Evolutionary conservation across 768 basidiomycete species (phyloP).

Genomic region (Pulveroboletus sp.): DNA sequence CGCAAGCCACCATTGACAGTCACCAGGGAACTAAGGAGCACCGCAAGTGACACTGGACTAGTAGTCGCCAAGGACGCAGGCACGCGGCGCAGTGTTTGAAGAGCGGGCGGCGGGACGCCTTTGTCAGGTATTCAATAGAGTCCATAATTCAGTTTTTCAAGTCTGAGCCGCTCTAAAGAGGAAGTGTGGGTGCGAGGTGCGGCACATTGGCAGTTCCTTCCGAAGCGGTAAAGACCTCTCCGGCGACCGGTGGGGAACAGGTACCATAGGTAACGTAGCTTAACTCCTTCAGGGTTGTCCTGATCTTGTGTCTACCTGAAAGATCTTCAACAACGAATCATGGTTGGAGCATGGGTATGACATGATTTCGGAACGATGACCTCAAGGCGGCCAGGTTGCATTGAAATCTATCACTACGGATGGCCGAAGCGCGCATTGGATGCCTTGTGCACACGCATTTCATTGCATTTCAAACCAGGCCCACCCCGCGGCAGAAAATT

Average conservation of each 20-base stretch:
- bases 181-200: not conserved
- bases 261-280: constrained; percentile 21
- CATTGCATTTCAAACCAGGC: not conserved
- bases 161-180: not conserved
- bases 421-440: constrained; percentile 3
- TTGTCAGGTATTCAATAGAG: not conserved
- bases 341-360: constrained; percentile 1
- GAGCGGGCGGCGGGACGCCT: not conserved
- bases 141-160: not conserved
- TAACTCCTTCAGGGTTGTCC: constrained; percentile 34
- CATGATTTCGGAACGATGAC: constrained; percentile 7
- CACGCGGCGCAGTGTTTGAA: constrained; percentile 1
- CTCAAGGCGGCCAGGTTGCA: constrained; percentile 7
- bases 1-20: not conserved
- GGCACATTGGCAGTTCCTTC: not conserved
- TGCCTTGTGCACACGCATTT: not conserved
- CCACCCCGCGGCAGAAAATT: not conserved
- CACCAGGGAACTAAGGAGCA: not conserved
- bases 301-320: constrained; percentile 20
- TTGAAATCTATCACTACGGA: not conserved
- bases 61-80: too few relatives aligned
- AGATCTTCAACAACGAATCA: constrained; percentile 15
- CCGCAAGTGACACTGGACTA: too few relatives aligned
- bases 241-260: constrained; percentile 1
- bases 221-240: not conserved